Conservation (phyloP, 2,329 filamentous ascomycete genomes). For the Rhynchosporium secalis region DNA sequence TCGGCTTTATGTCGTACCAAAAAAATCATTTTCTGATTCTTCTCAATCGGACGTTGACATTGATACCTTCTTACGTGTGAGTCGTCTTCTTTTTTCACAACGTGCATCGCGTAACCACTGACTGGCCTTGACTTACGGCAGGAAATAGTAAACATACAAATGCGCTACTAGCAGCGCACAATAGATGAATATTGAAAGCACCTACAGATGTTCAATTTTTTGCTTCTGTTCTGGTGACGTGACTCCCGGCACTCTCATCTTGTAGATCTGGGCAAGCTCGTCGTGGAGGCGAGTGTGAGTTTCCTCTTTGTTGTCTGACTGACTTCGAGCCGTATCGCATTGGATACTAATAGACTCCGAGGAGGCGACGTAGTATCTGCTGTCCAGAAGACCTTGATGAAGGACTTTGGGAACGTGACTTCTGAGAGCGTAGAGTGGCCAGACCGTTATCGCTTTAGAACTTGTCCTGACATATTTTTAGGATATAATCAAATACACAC, state of each 20-base stretch:
- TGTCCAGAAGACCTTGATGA: slow-evolving; percentile 29
- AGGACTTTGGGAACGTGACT: slow-evolving; percentile 35
- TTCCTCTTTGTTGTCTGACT: slow-evolving; percentile 35
- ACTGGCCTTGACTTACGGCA: not conserved
- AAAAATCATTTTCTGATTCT: not conserved
- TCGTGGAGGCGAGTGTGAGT: slow-evolving; percentile 34
- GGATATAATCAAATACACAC: not conserved
- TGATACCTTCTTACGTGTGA: not conserved
- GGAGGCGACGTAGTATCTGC: slow-evolving; percentile 36
- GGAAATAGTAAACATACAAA: not conserved
- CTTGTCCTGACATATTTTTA: slow-evolving; percentile 33
- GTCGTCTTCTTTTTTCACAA: not conserved
- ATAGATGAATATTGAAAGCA: not conserved
- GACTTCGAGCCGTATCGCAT: slow-evolving; percentile 35
- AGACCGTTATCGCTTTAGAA: slow-evolving; percentile 39
- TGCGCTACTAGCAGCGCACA: not conserved
- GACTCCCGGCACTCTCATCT: slow-evolving; percentile 35
- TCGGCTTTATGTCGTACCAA: not conserved
- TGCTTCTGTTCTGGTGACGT: slow-evolving; percentile 53
- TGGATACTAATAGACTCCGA: slow-evolving; percentile 38
- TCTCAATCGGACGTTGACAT: not conserved
- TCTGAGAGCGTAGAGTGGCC: slow-evolving; percentile 33
- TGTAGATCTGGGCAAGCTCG: slow-evolving; percentile 36
- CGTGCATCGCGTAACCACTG: not conserved
- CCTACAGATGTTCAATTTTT: slow-evolving; percentile 48